Evolutionary conservation across 371 early-diverging fungal genomes (phyloP).

Genomic region (Gilbertella persicaria): DNA sequence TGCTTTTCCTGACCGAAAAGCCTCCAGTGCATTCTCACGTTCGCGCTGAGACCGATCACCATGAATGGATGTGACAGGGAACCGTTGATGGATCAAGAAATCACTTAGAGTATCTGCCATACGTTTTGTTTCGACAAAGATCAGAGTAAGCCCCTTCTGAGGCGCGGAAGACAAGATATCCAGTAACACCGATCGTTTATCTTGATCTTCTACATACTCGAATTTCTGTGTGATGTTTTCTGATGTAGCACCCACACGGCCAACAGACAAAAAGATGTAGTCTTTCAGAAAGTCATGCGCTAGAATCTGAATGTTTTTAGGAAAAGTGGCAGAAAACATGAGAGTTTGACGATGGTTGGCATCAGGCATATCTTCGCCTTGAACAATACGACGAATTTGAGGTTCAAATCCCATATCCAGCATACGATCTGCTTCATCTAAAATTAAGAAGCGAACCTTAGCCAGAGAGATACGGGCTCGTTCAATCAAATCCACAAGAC

Average conservation of each 20-base stretch:
- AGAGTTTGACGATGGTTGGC: constrained; percentile 85
- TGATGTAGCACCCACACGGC: constrained; percentile 93
- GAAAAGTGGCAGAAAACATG: constrained; percentile 98
- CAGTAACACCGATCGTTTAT: constrained; percentile 79
- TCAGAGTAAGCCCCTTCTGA: constrained; percentile 81
- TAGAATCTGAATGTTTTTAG: constrained; percentile 89
- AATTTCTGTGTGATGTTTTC: constrained; percentile 94
- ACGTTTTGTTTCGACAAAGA: constrained; percentile 98
- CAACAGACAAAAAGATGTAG: constrained; percentile 91
- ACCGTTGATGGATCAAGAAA: constrained; percentile 60
- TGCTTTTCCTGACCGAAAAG: constrained; percentile 83
- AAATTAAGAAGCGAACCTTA: constrained; percentile 81
- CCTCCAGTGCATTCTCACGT: constrained; percentile 88
- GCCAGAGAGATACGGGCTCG: constrained; percentile 81
- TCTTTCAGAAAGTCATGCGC: constrained; percentile 94
- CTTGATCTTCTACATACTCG: constrained; percentile 71
- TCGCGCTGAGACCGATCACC: constrained; percentile 94
- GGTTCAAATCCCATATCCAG: constrained; percentile 99
- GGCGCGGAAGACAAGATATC: constrained; percentile 84
- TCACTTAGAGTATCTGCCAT: constrained; percentile 93
- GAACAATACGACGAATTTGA: constrained; percentile 96
- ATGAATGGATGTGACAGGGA: constrained; percentile 92
- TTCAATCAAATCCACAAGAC: constrained; percentile 94
- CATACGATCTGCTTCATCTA: constrained; percentile 99
- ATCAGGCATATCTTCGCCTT: constrained; percentile 90